Percentiles rank a stretch among this genome's conserved stretches.
These are phyloP conservation scores for Tephrocybe sp. DNA, from an alignment of 768 basidiomycete species.

Conservation along the genomic window DNA sequence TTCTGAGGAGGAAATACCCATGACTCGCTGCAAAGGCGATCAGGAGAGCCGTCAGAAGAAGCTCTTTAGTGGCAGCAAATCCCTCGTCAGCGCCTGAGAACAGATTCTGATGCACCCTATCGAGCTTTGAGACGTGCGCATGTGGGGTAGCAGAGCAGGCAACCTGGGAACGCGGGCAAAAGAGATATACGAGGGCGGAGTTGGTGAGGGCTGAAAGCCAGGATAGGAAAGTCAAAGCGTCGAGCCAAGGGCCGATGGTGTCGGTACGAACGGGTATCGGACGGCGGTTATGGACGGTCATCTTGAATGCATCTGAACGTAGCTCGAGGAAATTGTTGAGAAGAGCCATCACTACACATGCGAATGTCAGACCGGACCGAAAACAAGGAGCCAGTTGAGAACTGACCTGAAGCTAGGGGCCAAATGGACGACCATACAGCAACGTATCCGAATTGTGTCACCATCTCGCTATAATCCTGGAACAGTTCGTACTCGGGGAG, in stretches of 20 bases:
- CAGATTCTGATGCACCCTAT: conserved; percentile 28
- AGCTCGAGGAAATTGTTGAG: conserved; percentile 92
- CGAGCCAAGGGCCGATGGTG: conserved; percentile 93
- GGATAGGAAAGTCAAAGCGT: conserved; percentile 80
- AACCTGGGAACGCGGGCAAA: conserved; percentile 38
- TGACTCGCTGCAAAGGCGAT: conserved; percentile 86
- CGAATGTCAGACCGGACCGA: neutral
- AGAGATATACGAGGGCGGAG: conserved; percentile 87
- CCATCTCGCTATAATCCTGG: conserved; percentile 95
- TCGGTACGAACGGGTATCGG: conserved; percentile 87
- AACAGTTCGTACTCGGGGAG: conserved; percentile 82
- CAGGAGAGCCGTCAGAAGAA: conserved; percentile 62
- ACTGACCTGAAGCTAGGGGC: conserved; percentile 80
- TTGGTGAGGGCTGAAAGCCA: conserved; percentile 91
- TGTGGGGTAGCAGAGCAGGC: conserved; percentile 16
- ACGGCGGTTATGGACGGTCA: conserved; percentile 78
- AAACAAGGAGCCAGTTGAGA: conserved; percentile 1
- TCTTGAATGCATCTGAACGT: conserved; percentile 94
- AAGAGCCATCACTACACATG: conserved; percentile 63
- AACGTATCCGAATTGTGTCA: conserved; percentile 91
- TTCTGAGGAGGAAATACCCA: conserved; percentile 70
- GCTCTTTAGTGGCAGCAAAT: conserved; percentile 40
- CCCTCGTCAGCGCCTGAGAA: conserved; percentile 16
- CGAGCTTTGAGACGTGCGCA: conserved; percentile 18
- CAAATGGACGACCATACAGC: conserved; percentile 91